Conservation (phyloP, 1,139 yeast genomes). For the Hemisphaericaspora xylofermentans region DNA sequence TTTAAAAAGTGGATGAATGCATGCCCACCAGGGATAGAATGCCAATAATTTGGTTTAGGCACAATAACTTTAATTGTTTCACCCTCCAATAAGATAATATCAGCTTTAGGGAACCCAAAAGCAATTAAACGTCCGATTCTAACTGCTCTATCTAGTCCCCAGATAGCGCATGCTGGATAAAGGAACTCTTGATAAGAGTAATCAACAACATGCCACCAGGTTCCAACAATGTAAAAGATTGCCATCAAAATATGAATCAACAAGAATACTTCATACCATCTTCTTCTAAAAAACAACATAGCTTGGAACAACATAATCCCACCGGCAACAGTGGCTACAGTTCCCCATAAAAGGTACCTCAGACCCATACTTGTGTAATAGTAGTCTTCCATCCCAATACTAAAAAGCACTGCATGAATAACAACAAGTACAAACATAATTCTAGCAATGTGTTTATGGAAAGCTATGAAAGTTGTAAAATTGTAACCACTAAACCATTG, state of each 20-base stretch:
- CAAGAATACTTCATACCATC: constrained; percentile 45
- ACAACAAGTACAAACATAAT: constrained; percentile 26
- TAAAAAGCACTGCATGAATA: constrained; percentile 43
- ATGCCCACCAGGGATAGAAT: constrained; percentile 49
- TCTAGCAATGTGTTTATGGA: constrained; percentile 41
- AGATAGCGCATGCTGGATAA: constrained; percentile 40
- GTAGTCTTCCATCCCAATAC: constrained; percentile 14
- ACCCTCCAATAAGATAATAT: constrained; percentile 31
- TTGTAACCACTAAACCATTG: constrained; percentile 43
- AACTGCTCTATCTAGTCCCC: constrained; percentile 45
- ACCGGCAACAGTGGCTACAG: constrained; percentile 33
- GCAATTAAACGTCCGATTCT: constrained; percentile 33
- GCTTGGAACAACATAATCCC: constrained; percentile 38
- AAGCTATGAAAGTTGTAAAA: constrained; percentile 34
- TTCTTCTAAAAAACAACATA: constrained; percentile 38
- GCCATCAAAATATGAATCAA: constrained; percentile 43
- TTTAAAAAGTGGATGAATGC: constrained; percentile 49
- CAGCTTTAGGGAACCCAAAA: constrained; percentile 43
- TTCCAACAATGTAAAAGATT: constrained; percentile 38
- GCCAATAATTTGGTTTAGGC: constrained; percentile 43
- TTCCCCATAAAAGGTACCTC: constrained; percentile 28
- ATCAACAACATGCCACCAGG: constrained; percentile 41
- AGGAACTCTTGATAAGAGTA: constrained; percentile 42
- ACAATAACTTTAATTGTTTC: constrained; percentile 43
- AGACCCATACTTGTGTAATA: constrained; percentile 19